Evolutionary conservation across 2,329 filamentous ascomycete genomes (phyloP).

Genomic region (Cladosporium velox): DNA sequence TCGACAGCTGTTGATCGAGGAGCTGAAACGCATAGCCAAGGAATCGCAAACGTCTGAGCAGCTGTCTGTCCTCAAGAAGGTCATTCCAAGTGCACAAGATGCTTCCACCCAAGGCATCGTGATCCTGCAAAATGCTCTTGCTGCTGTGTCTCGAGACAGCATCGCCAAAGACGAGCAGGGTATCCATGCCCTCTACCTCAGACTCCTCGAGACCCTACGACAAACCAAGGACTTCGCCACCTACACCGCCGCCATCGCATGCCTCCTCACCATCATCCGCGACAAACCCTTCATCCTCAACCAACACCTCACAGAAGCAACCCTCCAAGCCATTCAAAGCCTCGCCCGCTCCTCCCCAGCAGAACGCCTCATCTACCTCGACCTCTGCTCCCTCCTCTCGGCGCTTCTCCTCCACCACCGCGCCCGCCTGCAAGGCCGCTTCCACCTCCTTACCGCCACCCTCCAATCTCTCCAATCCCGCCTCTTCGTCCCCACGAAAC

Average conservation of each 20-base stretch:
- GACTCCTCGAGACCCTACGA: neutral
- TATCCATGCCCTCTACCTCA: slow-evolving; percentile 7
- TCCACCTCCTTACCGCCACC: slow-evolving; percentile 59
- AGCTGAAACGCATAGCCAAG: slow-evolving; percentile 9
- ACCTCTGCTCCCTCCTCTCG: slow-evolving; percentile 56
- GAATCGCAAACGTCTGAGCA: neutral
- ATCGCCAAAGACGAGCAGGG: slow-evolving; percentile 8
- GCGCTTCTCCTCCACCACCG: slow-evolving; percentile 59
- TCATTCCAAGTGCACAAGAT: neutral
- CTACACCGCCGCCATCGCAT: slow-evolving; percentile 24
- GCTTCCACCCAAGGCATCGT: slow-evolving; percentile 4
- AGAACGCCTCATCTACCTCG: slow-evolving; percentile 50
- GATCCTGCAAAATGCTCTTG: slow-evolving; percentile 11
- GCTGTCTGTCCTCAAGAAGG: slow-evolving; percentile 1
- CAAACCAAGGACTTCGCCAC: slow-evolving; percentile 9
- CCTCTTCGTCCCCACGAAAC: slow-evolving; percentile 53
- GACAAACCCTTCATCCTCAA: slow-evolving; percentile 43
- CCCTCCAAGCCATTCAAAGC: slow-evolving; percentile 40
- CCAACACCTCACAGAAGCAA: slow-evolving; percentile 47
- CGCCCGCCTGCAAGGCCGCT: slow-evolving; percentile 59
- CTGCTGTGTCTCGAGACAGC: neutral
- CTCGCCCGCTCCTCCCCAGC: slow-evolving; percentile 35
- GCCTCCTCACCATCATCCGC: slow-evolving; percentile 27
- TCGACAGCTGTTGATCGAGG: slow-evolving; percentile 5
- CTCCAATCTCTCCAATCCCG: slow-evolving; percentile 58